Evolutionary conservation across 306 rosid species (phyloP), one percentile per base, ranked within the genome.

Genomic region (Lablab purpureus): DNA sequence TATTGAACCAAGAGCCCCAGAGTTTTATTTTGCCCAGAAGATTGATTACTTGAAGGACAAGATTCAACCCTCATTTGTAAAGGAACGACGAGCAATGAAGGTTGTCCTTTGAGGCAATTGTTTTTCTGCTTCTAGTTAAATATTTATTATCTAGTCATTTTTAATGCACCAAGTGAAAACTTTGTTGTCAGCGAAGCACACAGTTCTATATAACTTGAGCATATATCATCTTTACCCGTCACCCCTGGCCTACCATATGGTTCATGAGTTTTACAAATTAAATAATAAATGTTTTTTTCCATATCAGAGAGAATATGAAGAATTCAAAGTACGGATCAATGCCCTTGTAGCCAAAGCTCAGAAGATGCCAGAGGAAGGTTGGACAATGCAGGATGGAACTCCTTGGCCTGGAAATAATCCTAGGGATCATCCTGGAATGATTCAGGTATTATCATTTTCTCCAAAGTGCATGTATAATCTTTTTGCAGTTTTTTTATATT

Each of bases 331-430:
- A 65, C 80, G 93, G 60, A 91, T 88, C 88, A 96, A 96, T 88
- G 96, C 96, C 30, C 91, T 93, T 46, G 99, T 93, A 63, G 97
- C 96, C 63, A 96, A 93, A 83, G 99, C 98, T 72, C 99, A 93
- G 77, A 96, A 96, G 90, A 91, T 82, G 90, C 99, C 99, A 6
- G 99, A 96, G 83, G 99, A 96, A 93, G 99, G 99, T 79, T 96
- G 99, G 99, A 93, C 98, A 73, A 96, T 96, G 99, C 98, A 96
- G 87, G 99, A 96, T 88, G 99, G 99, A 76, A 96, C 99, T 72
- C 87, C 99, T 63, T 96, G 98, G 99, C 99, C 99, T 68, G 99
- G 99, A 85, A 96, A 96, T 81, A 93, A 96, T 84, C 67, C 99
- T 59, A 93, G 99, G 91, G 99, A 96, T 84, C 99, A 96, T 87